Evolutionary conservation across 2,329 filamentous ascomycete genomes (phyloP).

Genomic region (Zasmidium cellare): DNA sequence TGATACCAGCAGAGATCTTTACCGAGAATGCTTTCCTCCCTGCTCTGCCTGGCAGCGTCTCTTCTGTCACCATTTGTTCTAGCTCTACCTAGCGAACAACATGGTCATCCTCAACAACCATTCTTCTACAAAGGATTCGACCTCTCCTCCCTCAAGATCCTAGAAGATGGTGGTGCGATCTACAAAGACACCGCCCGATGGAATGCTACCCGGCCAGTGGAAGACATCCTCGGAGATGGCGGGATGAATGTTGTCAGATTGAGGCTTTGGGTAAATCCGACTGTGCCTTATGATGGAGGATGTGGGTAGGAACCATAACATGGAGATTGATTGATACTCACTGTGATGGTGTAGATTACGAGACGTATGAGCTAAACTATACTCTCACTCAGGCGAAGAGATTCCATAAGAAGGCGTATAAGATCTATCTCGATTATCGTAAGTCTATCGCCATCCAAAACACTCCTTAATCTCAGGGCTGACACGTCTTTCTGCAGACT

Average conservation of each 20-base stretch:
- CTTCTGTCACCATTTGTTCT: neutral
- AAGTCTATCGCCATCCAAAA: slow-evolving; percentile 26
- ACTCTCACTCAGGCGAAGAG: slow-evolving; percentile 36
- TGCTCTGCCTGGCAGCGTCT: too few relatives aligned
- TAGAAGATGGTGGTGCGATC: slow-evolving; percentile 38
- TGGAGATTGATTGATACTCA: neutral
- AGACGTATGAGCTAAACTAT: slow-evolving; percentile 36
- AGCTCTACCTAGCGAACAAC: neutral
- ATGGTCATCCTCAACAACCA: slow-evolving; percentile 7
- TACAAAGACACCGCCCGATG: slow-evolving; percentile 40
- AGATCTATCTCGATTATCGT: slow-evolving; percentile 39
- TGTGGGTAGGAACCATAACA: neutral
- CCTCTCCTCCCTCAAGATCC: slow-evolving; percentile 39
- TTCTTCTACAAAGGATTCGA: slow-evolving; percentile 43
- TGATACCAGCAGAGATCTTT: too few relatives aligned
- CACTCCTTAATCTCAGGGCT: neutral
- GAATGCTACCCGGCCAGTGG: slow-evolving; percentile 38
- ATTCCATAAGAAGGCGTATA: slow-evolving; percentile 37
- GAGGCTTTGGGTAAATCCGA: slow-evolving; percentile 33
- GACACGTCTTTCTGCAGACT: neutral
- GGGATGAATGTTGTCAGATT: slow-evolving; percentile 39
- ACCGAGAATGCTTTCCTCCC: too few relatives aligned
- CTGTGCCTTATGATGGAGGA: slow-evolving; percentile 28
- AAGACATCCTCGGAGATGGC: slow-evolving; percentile 38
- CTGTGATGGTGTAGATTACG: slow-evolving; percentile 15